Evolutionary conservation across 345 rosid species (phyloP), one percentile per base, ranked within the genome.

Genomic region (Arabis hirsuta): DNA sequence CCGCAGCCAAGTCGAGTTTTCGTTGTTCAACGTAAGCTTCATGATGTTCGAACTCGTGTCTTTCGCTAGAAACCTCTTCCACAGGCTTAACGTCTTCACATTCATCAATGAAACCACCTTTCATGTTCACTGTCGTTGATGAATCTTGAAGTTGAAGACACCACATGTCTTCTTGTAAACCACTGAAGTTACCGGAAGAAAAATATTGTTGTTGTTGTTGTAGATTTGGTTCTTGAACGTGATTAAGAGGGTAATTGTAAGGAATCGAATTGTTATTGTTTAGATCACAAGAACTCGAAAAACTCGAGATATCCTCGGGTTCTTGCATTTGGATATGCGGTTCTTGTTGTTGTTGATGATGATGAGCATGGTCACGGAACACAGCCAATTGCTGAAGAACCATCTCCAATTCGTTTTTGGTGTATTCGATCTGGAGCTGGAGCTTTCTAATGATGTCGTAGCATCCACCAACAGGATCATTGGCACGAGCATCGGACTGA

Each of bases 401-500:
- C 12, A 89, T 60, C 19, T 88, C 94, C 5, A 91, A 87, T 71
- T 95, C 97, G 9, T 86, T 87, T 71, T 82, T 82, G n/a, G 51
- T 79, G 58, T 62, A 86, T 4, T 88, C 91, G 16, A 95, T 90
- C 68, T 91, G 86, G 7, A 81, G 82, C 20, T 91, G 91, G 20
- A 90, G 96, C 14, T 88, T 84, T 16, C 81, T 77, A 4, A 91
- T 79, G 57, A 95, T 86, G 8, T 88, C 53, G 71, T 67, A 87
- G 62, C 99, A 95, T 0, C 99, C 99, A 1, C 88, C 88, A 2
- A 95, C 82, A 1, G 98, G 99, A 50, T 95, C 99, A 12, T 48
- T 81, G 7, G 98, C 98, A 0, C 99, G 88, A 1, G 84, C 94
- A 41, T 95, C 96, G 0, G 99, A 88, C 55, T 95, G 96, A 79